phyloP scores from a whole-genome alignment of 805 yeast species.

The Zygosaccharomyces pseudorouxii region DNA sequence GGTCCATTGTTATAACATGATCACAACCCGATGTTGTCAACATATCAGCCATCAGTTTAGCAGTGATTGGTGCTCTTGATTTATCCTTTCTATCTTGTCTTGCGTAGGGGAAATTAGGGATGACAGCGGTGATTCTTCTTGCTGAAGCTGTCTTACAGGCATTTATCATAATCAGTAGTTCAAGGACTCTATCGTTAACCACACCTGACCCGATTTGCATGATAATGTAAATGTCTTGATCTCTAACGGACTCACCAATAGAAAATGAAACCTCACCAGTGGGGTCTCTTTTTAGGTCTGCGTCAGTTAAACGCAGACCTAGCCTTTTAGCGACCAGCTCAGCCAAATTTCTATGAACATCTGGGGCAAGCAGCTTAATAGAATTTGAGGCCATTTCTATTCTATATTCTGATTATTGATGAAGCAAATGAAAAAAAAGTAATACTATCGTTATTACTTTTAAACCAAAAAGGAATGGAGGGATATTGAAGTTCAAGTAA shows the following conservation, averaged over 20 bases:
- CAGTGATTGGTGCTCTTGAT: constrained; percentile 80
- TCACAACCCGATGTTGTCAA: constrained; percentile 80
- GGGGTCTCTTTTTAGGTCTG: constrained; percentile 59
- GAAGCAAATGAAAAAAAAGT: background rate
- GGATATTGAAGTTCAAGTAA: background rate
- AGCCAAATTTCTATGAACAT: constrained; percentile 63
- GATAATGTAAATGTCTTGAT: constrained; percentile 75
- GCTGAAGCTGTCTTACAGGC: constrained; percentile 83
- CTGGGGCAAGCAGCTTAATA: constrained; percentile 63
- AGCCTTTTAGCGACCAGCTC: constrained; percentile 61
- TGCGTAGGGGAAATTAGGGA: constrained; percentile 84
- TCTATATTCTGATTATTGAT: background rate
- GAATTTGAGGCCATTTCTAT: constrained; percentile 62
- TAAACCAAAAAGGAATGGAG: background rate
- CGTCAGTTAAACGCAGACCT: constrained; percentile 57
- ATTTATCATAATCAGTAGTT: constrained; percentile 69
- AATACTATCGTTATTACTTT: background rate
- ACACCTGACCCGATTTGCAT: constrained; percentile 77
- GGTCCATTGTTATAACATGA: constrained; percentile 82
- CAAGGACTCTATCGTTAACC: constrained; percentile 71
- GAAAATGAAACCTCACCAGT: constrained; percentile 72
- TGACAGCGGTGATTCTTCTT: constrained; percentile 73
- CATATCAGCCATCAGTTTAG: constrained; percentile 79
- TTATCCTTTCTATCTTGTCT: constrained; percentile 85
- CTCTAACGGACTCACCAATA: constrained; percentile 78